phyloP scores from a whole-genome alignment of 192 early-diverging fungal species.

The Diversispora epigaea region DNA sequence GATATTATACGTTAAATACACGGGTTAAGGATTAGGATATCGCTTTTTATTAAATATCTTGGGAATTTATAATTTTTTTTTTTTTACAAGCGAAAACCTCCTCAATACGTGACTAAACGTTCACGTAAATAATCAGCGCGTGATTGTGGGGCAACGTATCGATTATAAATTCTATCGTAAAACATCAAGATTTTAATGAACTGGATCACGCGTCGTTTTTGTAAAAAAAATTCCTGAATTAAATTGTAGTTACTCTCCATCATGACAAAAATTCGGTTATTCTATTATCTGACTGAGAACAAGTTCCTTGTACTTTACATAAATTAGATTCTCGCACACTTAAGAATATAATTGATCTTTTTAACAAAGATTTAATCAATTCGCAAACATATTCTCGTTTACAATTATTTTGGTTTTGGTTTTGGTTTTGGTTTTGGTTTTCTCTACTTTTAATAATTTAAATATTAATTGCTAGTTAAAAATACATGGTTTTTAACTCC shows the following conservation, averaged over 20 bases:
- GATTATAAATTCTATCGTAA: conserved; percentile 54
- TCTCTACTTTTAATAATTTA: conserved; percentile 14
- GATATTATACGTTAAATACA: too few species aligned
- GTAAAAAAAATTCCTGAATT: conserved; percentile 36
- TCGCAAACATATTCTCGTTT: neutral
- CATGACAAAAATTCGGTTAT: conserved; percentile 30
- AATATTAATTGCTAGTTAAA: neutral
- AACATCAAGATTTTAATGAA: conserved; percentile 45
- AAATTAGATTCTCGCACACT: conserved; percentile 16
- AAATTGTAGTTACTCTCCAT: conserved; percentile 43
- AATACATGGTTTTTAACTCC: too few species aligned
- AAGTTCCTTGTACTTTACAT: neutral
- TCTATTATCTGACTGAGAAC: conserved; percentile 26
- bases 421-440: conserved; percentile 11
- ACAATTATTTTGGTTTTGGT: too few species aligned
- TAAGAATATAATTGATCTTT: neutral
- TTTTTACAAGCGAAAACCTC: too few species aligned
- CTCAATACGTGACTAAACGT: conserved; percentile 53
- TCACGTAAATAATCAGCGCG: conserved; percentile 39
- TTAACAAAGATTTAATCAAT: conserved; percentile 12
- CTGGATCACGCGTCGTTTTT: conserved; percentile 34
- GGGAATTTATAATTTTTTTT: too few species aligned
- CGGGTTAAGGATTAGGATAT: too few species aligned
- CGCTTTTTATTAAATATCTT: too few species aligned
- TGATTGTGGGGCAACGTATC: conserved; percentile 46